Evolutionary conservation across 2,329 filamentous ascomycete genomes (phyloP).

Genomic region (Fusarium nisikadoi): DNA sequence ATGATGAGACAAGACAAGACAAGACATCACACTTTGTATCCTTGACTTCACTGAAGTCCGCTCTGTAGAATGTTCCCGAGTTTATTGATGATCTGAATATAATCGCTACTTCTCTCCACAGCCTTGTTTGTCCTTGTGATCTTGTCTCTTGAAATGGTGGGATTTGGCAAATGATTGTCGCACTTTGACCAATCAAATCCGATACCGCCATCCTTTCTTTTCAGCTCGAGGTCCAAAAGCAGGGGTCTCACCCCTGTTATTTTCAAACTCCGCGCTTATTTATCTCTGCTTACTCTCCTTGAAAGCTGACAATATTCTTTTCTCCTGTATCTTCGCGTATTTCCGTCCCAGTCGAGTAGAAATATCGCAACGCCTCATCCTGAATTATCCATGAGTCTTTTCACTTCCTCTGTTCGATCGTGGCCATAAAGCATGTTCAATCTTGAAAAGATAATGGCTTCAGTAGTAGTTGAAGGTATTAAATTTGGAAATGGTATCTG

Average conservation of each 20-base stretch:
- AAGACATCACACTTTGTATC: no score
- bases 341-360: rapidly evolving
- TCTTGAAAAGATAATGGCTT: neutral
- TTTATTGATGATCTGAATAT: neutral
- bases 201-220: neutral
- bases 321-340: neutral
- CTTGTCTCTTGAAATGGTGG: rapidly evolving
- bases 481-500: rapidly evolving
- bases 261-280: neutral
- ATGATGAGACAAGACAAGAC: no score
- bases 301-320: neutral
- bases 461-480: neutral
- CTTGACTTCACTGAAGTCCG: neutral
- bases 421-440: neutral
- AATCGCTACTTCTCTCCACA: neutral
- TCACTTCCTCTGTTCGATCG: rapidly evolving
- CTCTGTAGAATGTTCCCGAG: neutral
- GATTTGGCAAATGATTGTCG: neutral
- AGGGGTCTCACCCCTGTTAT: neutral
- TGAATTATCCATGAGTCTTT: neutral
- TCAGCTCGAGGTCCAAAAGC: neutral
- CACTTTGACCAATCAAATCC: neutral
- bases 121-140: neutral
- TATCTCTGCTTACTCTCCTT: neutral
- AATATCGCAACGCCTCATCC: neutral